A percentile compares a stretch with the other conserved stretches of the same genome.
Evolutionary conservation across 169 alveolate genomes (phyloP).

Genomic region (Theileria annulata): DNA sequence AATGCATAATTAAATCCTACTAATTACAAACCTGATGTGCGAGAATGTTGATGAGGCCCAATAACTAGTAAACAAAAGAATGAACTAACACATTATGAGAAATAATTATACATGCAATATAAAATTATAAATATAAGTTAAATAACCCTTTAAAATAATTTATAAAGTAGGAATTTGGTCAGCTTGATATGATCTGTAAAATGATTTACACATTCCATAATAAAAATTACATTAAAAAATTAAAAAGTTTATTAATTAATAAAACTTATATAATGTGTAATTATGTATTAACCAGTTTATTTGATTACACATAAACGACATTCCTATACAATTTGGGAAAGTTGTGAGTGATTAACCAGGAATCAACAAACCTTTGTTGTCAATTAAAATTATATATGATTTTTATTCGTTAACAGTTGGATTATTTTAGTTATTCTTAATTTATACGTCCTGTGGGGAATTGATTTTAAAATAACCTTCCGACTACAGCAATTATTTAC

Average conservation of each 20-base stretch:
- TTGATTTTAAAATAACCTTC: neutral
- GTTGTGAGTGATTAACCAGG: neutral
- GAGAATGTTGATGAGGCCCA: neutral
- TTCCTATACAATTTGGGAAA: neutral
- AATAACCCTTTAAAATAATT: no score
- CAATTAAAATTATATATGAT: no score
- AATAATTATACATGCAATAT: neutral
- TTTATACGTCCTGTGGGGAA: conserved; percentile 14
- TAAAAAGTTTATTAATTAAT: no score
- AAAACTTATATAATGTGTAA: no score
- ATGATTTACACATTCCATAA: neutral
- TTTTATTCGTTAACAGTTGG: neutral
- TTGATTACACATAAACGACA: neutral
- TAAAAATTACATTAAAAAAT: no score
- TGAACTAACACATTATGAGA: neutral
- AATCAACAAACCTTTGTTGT: neutral
- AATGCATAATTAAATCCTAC: conserved; percentile 16
- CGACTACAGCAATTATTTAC: neutral
- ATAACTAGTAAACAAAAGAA: neutral
- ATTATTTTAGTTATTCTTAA: no score
- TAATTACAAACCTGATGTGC: conserved; percentile 10
- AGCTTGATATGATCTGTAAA: neutral
- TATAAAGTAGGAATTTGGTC: no score
- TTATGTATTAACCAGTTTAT: neutral
- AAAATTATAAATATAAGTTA: neutral